These are phyloP conservation scores for Picea abies DNA, from an alignment of 83 land plant species.

Conservation along the genomic window DNA sequence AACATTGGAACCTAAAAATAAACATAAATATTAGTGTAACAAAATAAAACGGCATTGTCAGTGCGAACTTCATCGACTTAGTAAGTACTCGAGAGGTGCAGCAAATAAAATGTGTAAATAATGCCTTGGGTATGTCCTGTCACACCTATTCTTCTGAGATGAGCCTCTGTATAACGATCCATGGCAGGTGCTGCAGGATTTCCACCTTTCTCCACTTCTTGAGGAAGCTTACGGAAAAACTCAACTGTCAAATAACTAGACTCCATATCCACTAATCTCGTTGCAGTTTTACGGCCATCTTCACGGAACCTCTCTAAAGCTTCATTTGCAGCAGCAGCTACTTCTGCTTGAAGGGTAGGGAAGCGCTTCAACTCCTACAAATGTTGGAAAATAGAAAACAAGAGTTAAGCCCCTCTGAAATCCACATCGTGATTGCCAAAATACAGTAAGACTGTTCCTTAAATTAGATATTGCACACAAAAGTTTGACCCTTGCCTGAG, in stretches of 20 bases:
- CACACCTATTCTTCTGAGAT: conserved; percentile 72
- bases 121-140: background rate
- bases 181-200: conserved; percentile 38
- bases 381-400: background rate
- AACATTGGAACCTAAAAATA: conserved; percentile 70
- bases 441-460: background rate
- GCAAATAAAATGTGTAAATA: background rate
- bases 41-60: background rate
- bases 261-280: conserved; percentile 90
- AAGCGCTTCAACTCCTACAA: conserved; percentile 83
- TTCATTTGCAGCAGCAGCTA: conserved; percentile 74
- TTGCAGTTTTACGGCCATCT: conserved; percentile 69
- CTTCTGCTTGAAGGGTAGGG: conserved; percentile 83
- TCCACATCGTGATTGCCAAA: background rate
- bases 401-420: background rate
- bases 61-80: too few species aligned
- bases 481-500: conserved; percentile 30
- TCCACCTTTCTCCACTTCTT: conserved; percentile 72
- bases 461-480: background rate
- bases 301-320: conserved; percentile 84
- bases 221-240: conserved; percentile 88
- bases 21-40: background rate
- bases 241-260: conserved; percentile 90
- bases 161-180: conserved; percentile 80
- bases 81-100: background rate